Percentiles rank a stretch among this genome's conserved stretches.
Conservation (phyloP, 2,329 filamentous ascomycete species). For the Fusarium beomiforme region DNA sequence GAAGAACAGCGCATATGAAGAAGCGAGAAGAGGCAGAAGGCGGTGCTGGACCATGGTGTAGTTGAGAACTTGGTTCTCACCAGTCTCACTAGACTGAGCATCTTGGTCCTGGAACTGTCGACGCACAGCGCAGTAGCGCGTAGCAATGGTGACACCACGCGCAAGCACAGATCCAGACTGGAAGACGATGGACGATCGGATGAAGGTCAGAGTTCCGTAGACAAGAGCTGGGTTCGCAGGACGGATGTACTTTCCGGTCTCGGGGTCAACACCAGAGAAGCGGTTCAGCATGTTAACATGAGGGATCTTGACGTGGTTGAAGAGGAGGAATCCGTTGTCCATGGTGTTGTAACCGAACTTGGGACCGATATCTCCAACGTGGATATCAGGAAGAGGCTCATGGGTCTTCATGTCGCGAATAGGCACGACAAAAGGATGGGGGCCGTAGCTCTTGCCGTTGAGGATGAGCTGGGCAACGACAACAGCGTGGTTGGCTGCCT, state of each 20-base stretch:
- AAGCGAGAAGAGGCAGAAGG: constrained; percentile 75
- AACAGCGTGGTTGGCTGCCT: constrained; percentile 79
- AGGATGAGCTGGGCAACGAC: constrained; percentile 82
- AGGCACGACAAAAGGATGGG: constrained; percentile 82
- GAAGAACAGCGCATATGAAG: constrained; percentile 82
- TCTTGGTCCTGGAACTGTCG: constrained; percentile 84
- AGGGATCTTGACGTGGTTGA: constrained; percentile 78
- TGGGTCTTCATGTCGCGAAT: constrained; percentile 77
- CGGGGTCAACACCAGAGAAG: constrained; percentile 75
- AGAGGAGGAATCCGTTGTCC: constrained; percentile 83
- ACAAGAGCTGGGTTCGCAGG: constrained; percentile 74
- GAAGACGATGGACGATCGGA: constrained; percentile 78
- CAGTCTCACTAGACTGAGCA: constrained; percentile 63
- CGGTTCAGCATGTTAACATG: constrained; percentile 78
- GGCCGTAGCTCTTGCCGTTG: constrained; percentile 73
- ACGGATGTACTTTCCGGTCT: constrained; percentile 73
- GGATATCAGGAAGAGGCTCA: constrained; percentile 72
- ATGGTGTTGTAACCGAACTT: constrained; percentile 84
- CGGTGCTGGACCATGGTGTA: constrained; percentile 85
- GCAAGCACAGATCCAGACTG: constrained; percentile 77
- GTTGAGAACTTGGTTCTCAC: constrained; percentile 80
- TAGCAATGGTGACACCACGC: constrained; percentile 81
- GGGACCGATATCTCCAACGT: constrained; percentile 83
- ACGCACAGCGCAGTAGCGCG: constrained; percentile 76
- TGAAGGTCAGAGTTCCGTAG: constrained; percentile 81